These are phyloP conservation scores for Phlebiopsis flavidoalba DNA, from an alignment of 768 basidiomycete genomes.

Conservation along the genomic window DNA sequence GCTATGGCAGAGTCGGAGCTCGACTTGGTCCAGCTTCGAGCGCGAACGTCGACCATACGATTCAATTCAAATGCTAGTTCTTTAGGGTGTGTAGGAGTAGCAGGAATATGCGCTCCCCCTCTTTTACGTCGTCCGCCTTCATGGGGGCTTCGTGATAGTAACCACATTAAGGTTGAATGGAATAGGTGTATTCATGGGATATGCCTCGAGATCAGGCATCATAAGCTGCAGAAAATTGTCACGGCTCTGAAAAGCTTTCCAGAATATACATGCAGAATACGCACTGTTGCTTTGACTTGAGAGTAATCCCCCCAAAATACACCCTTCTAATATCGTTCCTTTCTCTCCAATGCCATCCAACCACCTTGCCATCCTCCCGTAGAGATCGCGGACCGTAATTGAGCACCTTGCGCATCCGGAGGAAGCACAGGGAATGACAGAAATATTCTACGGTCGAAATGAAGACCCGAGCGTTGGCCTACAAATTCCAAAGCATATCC, in stretches of 20 bases:
- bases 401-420: conserved; percentile 9
- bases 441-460: conserved; percentile 11
- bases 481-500: conserved; percentile 18
- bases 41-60: conserved; percentile 10
- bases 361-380: conserved; percentile 11
- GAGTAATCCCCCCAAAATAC: conserved; percentile 18
- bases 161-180: conserved; percentile 17
- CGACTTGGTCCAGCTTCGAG: conserved; percentile 2
- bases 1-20: conserved; percentile 9
- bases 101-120: conserved; percentile 14
- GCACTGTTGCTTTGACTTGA: conserved; percentile 13
- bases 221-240: conserved; percentile 9
- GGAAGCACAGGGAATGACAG: conserved; percentile 15
- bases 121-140: conserved; percentile 11
- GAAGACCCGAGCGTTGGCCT: conserved; percentile 15
- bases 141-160: conserved; percentile 14
- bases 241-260: background rate
- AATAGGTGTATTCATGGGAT: conserved; percentile 18
- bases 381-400: conserved; percentile 6
- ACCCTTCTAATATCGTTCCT: conserved; percentile 12
- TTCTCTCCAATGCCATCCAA: conserved; percentile 12
- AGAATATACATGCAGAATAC: background rate
- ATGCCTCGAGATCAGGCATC: conserved; percentile 12
- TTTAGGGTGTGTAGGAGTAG: conserved; percentile 10
- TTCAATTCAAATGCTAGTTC: conserved; percentile 14